A percentile compares a stretch with the other conserved stretches of the same genome.
phyloP scores from a whole-genome alignment of 148 eudicot species.

The Persicaria tinctoria region DNA sequence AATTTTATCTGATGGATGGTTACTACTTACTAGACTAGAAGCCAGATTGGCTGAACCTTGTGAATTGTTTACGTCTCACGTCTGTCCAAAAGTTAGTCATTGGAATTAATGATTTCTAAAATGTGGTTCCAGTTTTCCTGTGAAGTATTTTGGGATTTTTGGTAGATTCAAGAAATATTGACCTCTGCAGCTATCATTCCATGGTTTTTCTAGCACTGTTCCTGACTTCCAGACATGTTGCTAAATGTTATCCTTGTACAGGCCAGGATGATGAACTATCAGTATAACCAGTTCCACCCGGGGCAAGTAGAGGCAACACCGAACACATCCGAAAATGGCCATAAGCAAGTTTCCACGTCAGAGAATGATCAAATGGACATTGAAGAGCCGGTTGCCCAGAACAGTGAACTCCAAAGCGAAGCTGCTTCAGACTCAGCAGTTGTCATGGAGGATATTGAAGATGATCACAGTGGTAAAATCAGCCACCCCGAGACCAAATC shows the following conservation, averaged over 20 bases:
- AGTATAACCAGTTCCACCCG: constrained; percentile 27
- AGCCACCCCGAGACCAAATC: constrained; percentile 18
- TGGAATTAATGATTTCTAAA: too few species aligned
- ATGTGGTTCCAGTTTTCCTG: background rate
- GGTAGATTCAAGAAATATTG: background rate
- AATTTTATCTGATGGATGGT: background rate
- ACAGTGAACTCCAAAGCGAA: constrained; percentile 24
- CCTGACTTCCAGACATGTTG: too few species aligned
- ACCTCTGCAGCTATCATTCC: background rate
- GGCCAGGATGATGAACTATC: constrained; percentile 52
- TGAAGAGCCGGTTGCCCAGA: constrained; percentile 16
- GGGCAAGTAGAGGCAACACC: constrained; percentile 27
- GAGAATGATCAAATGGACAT: constrained; percentile 21
- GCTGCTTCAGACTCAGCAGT: constrained; percentile 4
- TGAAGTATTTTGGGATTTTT: background rate
- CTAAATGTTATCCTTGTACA: constrained; percentile 16
- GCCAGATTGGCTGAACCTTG: too few species aligned
- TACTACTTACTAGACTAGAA: background rate
- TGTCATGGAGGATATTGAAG: constrained; percentile 14
- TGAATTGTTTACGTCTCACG: too few species aligned
- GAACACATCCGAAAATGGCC: constrained; percentile 19
- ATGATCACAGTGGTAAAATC: constrained; percentile 23
- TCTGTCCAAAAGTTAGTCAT: too few species aligned
- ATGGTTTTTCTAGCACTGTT: background rate
- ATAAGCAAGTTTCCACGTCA: constrained; percentile 15